These are phyloP conservation scores for Ceratocystis papillata DNA, from an alignment of 2,329 filamentous ascomycete genomes.

Conservation along the genomic window DNA sequence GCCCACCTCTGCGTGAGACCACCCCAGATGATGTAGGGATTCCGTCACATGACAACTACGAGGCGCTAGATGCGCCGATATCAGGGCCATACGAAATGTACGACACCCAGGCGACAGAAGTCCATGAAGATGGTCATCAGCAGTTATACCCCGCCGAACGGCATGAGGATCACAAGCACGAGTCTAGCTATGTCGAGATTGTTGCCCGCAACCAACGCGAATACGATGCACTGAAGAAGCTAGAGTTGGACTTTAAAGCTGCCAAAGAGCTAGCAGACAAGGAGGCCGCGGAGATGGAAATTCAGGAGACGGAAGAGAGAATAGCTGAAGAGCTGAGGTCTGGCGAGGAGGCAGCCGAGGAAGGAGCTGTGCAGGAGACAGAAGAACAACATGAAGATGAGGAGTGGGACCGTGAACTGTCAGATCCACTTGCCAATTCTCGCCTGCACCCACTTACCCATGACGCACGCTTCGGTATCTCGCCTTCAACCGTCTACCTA, in stretches of 20 bases:
- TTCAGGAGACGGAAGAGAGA: constrained; percentile 29
- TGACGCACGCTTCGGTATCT: constrained; percentile 62
- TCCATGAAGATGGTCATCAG: constrained; percentile 14
- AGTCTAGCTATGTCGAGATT: constrained; percentile 35
- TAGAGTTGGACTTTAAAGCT: constrained; percentile 48
- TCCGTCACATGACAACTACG: constrained; percentile 30
- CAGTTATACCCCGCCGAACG: constrained; percentile 18
- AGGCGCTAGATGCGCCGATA: constrained; percentile 24
- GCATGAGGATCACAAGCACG: constrained; percentile 13
- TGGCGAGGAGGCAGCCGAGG: constrained; percentile 29
- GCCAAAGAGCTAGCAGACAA: constrained; percentile 30
- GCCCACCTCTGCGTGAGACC: constrained; percentile 56
- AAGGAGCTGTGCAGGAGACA: constrained; percentile 34
- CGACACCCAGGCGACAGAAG: constrained; percentile 18
- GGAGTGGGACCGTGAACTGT: constrained; percentile 29
- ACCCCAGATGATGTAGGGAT: constrained; percentile 48
- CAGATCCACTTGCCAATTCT: constrained; percentile 26
- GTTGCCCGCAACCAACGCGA: constrained; percentile 46
- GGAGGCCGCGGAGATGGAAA: constrained; percentile 31
- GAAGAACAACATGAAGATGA: constrained; percentile 30
- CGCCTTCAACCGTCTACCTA: constrained; percentile 62
- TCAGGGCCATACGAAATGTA: constrained; percentile 11
- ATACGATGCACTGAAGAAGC: constrained; percentile 44
- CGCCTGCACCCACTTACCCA: constrained; percentile 65
- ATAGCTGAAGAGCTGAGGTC: constrained; percentile 1